A percentile compares a stretch with the other conserved stretches of the same genome.
Evolutionary conservation across 192 early-diverging fungal genomes (phyloP).

Genomic region (Gamsiella multidivaricata): DNA sequence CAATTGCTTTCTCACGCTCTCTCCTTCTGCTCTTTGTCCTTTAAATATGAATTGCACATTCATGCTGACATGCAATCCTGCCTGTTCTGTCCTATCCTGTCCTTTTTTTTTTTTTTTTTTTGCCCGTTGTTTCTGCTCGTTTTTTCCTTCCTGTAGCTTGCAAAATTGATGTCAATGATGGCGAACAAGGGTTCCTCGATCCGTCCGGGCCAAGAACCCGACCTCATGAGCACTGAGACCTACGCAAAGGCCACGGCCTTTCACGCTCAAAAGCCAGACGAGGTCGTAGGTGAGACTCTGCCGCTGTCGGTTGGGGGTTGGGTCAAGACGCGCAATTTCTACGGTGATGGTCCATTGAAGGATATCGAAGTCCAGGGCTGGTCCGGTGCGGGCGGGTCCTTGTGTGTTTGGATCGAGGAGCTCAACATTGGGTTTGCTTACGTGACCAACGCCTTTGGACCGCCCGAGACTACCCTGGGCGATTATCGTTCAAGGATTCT

Average conservation of each 20-base stretch:
- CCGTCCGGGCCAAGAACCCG: constrained; percentile 24
- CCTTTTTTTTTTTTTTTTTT: neutral
- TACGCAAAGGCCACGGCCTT: constrained; percentile 38
- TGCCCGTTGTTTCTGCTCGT: neutral
- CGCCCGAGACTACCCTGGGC: constrained; percentile 36
- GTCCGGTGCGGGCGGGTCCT: constrained; percentile 72
- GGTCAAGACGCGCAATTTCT: constrained; percentile 27
- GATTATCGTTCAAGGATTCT: constrained; percentile 27
- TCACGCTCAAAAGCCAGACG: constrained; percentile 5
- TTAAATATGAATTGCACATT: neutral
- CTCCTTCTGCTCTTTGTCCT: neutral
- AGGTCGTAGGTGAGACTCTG: constrained; percentile 28
- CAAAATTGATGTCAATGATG: constrained; percentile 46
- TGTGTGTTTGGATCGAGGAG: constrained; percentile 67
- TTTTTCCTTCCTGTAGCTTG: constrained; percentile 10
- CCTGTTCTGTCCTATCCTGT: neutral
- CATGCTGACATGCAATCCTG: too few relatives aligned
- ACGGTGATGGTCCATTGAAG: constrained; percentile 21
- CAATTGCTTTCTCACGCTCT: neutral
- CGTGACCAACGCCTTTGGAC: constrained; percentile 64
- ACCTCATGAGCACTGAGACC: constrained; percentile 15
- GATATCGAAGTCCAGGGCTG: constrained; percentile 64
- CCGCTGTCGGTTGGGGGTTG: constrained; percentile 59
- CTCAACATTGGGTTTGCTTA: constrained; percentile 69
- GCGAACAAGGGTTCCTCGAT: constrained; percentile 55